These are phyloP conservation scores for Agaricus blazei DNA, from an alignment of 768 basidiomycete genomes.

Conservation along the genomic window DNA sequence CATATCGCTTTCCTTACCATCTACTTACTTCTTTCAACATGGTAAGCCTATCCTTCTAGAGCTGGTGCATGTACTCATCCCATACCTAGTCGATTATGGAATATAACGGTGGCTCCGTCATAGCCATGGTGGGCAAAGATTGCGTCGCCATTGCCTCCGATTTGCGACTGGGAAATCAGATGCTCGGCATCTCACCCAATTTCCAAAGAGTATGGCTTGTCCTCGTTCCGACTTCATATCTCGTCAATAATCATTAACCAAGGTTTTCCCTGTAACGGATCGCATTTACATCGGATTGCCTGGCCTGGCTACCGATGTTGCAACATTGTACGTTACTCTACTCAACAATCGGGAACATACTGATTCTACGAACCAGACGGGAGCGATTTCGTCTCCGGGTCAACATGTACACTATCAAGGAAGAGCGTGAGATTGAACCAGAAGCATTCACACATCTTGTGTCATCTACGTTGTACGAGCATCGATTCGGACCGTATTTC, in stretches of 20 bases:
- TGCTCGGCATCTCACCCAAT: constrained; percentile 81
- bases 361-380: constrained; percentile 43
- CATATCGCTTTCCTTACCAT: constrained; percentile 10
- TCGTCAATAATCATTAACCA: constrained; percentile 13
- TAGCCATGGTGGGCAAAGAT: constrained; percentile 99
- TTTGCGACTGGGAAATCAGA: constrained; percentile 83
- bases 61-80: constrained; percentile 11
- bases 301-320: constrained; percentile 90
- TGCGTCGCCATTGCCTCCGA: constrained; percentile 99
- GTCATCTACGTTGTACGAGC: constrained; percentile 92
- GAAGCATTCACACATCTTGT: constrained; percentile 95
- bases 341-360: constrained; percentile 9
- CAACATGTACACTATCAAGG: constrained; percentile 99
- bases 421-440: constrained; percentile 94
- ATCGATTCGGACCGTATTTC: constrained; percentile 94
- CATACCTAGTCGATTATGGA: constrained; percentile 78
- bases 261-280: constrained; percentile 92
- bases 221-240: neutral
- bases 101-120: constrained; percentile 94
- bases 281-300: constrained; percentile 88
- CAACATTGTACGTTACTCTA: constrained; percentile 60
- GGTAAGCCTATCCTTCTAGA: constrained; percentile 23
- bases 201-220: constrained; percentile 79
- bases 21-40: constrained; percentile 26
- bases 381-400: constrained; percentile 91